Percentiles rank a stretch among this genome's conserved stretches.
These are phyloP conservation scores for Lathyrus sativus DNA, from an alignment of 306 rosid species.

Conservation along the genomic window DNA sequence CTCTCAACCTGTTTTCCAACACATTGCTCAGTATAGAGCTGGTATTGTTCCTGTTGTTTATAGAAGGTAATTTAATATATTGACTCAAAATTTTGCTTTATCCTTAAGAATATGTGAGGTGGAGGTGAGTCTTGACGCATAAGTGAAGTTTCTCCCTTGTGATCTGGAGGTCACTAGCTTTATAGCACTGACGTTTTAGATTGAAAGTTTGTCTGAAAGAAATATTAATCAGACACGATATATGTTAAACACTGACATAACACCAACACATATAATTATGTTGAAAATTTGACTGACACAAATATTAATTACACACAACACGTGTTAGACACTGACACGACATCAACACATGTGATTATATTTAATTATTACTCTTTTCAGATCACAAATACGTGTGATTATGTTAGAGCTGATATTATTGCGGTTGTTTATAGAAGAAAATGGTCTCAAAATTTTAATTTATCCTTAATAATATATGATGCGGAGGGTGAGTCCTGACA, in stretches of 20 bases:
- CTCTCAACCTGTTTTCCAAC: slow-evolving; percentile 72
- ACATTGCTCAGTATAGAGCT: slow-evolving; percentile 69
- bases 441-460: too few species aligned
- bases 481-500: too few species aligned
- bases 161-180: not conserved
- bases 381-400: too few species aligned
- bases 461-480: too few species aligned
- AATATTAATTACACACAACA: too few species aligned
- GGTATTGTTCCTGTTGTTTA: slow-evolving; percentile 74
- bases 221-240: too few species aligned
- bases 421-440: too few species aligned
- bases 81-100: not conserved
- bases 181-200: not conserved
- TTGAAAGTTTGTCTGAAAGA: not conserved
- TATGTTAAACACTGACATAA: not conserved
- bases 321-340: not conserved
- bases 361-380: not conserved
- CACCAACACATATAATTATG: not conserved
- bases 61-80: slow-evolving; percentile 45
- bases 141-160: not conserved
- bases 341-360: not conserved
- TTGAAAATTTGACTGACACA: too few species aligned
- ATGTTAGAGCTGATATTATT: too few species aligned
- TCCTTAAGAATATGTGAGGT: not conserved
- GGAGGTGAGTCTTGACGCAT: too few species aligned